Conservation (phyloP, 257 asterid genomes). For the Fraxinus americana region DNA sequence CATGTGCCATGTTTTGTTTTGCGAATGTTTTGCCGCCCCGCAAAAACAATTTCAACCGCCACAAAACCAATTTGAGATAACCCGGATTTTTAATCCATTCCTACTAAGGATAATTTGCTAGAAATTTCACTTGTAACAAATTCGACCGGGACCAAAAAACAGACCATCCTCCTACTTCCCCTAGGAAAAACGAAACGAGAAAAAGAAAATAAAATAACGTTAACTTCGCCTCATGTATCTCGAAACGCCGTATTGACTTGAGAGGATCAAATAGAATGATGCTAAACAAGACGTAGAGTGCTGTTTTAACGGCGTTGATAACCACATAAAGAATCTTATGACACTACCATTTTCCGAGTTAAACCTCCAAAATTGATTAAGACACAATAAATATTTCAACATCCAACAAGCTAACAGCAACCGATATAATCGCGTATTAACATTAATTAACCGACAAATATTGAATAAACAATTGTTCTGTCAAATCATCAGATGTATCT, state of each 20-base stretch:
- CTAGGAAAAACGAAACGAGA: not conserved
- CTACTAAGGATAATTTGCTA: not conserved
- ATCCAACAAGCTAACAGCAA: conserved; percentile 41
- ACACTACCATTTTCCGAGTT: conserved; percentile 18
- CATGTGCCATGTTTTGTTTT: no score
- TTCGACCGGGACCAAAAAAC: not conserved
- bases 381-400: conserved; percentile 40
- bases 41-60: no score
- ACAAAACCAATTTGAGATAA: not conserved
- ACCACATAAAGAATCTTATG: conserved; percentile 24
- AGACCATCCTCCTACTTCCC: not conserved
- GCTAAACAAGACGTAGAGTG: not conserved
- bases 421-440: conserved; percentile 51
- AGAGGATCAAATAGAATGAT: not conserved
- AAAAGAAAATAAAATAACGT: not conserved
- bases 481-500: conserved; percentile 48
- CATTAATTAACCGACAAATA: conserved; percentile 37
- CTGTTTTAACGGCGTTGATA: conserved; percentile 19
- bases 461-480: conserved; percentile 47
- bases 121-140: not conserved
- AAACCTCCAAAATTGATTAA: conserved; percentile 33
- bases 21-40: no score
- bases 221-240: conserved; percentile 25
- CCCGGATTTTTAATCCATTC: not conserved
- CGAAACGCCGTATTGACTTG: conserved; percentile 28